Evolutionary conservation across 176 grass and related monocot species (phyloP).

Genomic region (Phoenix roebelenii): DNA sequence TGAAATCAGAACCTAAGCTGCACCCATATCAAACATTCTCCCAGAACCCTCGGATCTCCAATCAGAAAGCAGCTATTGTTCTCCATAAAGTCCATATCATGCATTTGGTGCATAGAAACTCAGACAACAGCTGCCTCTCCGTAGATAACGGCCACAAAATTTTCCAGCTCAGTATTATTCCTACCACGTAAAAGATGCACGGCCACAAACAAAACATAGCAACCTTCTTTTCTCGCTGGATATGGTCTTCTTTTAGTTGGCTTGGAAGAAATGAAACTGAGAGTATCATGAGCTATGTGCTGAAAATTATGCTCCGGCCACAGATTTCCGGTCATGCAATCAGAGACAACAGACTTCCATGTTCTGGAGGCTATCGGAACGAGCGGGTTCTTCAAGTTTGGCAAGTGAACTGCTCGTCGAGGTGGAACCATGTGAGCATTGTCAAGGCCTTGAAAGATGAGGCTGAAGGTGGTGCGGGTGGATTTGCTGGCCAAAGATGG

Average conservation of each 20-base stretch:
- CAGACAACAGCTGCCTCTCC: no score
- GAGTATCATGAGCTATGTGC: no score
- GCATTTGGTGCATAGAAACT: no score
- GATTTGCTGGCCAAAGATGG: conserved; percentile 60
- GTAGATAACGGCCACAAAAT: no score
- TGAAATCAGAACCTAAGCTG: no score
- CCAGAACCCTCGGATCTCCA: no score
- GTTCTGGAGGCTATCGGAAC: neutral
- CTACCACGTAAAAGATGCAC: conserved; percentile 49
- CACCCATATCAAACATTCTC: no score
- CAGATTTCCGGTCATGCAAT: conserved; percentile 34
- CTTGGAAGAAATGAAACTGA: neutral
- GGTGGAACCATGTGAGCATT: conserved; percentile 18
- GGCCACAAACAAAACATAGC: conserved; percentile 15
- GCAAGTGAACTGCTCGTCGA: conserved; percentile 6
- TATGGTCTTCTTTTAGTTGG: neutral
- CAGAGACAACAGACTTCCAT: conserved; percentile 6
- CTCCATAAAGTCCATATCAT: no score
- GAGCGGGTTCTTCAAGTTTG: neutral
- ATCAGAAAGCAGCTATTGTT: no score
- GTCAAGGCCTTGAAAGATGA: conserved; percentile 63
- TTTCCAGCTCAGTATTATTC: conserved; percentile 3
- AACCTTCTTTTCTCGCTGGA: neutral
- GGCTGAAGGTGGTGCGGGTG: conserved; percentile 43
- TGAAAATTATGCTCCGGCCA: conserved; percentile 47